Evolutionary conservation across 371 early-diverging fungal species (phyloP), one percentile per base, ranked within the genome.

Genomic region (Actinomortierella ambigua): DNA sequence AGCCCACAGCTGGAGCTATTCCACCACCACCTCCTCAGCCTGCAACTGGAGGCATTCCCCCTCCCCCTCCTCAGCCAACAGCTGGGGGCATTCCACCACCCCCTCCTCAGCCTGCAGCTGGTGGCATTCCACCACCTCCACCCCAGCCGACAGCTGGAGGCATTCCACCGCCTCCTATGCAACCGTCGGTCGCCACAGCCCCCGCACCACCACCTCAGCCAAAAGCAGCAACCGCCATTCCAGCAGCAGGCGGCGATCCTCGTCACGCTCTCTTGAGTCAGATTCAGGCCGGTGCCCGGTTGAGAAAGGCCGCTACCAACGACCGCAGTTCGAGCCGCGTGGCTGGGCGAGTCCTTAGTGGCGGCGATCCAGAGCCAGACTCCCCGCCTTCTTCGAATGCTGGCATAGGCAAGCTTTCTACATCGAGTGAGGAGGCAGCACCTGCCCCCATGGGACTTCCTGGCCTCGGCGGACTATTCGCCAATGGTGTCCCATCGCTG

Each of bases 231-330:
- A 48, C 55, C 11, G 23, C 59, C 41, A 18, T 15, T 26, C 26
- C 41, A 18, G 50, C 44, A 51, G 7, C 52, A 11, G 59, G 56
- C 3, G 55, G 58, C 5, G 62, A 41, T 20, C 57, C 53, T 47
- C 60, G 81, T 42, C 69, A 57, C 28, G 86, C 82, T 15, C 82
- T 94, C 20, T 73, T 93, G 39, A 79, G 84, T 58, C 85, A 87
- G 54, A 94, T 94, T 66, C 88, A 93, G 60, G 80, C 86, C 50
- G 95, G 95, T 0, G 77, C 84, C 48, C 79, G 76, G 42, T 77
- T 94, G 47, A 92, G 85, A 69, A 90, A 92, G 63, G 67, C 91
- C 0, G 82, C 82, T 17, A 93, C 95, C 3, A 91, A 90, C 57
- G 95, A 94, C 77, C 78, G 91, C 44, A 88, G 88, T 41, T 34